Evolutionary conservation across 2,329 filamentous ascomycete genomes (phyloP).

Genomic region (Xylariaceae sp.): DNA sequence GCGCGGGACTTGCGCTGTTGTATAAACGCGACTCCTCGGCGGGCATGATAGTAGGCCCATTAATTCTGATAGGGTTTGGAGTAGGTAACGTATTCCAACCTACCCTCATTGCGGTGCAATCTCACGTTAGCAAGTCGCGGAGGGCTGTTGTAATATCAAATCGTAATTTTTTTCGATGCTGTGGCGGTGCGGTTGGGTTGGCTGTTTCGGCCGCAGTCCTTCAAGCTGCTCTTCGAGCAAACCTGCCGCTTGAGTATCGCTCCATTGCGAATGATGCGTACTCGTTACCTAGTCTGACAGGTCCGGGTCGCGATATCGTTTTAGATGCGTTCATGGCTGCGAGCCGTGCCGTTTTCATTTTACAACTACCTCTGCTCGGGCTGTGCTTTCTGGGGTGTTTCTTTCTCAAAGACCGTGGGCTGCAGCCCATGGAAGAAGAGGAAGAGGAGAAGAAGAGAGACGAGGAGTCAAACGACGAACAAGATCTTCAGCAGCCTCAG

Average conservation of each 20-base stretch:
- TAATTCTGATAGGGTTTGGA: slow-evolving; percentile 50
- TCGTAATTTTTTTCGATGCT: slow-evolving; percentile 60
- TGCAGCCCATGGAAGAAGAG: slow-evolving; percentile 32
- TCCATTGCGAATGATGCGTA: slow-evolving; percentile 31
- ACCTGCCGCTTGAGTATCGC: slow-evolving; percentile 25
- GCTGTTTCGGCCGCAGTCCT: slow-evolving; percentile 54
- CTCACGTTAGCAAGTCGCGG: slow-evolving; percentile 54
- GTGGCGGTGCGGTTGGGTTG: slow-evolving; percentile 58
- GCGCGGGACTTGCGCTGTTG: slow-evolving; percentile 50
- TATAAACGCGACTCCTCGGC: slow-evolving; percentile 45
- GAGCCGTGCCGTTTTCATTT: slow-evolving; percentile 53
- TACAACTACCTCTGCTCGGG: slow-evolving; percentile 54
- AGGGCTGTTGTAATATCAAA: slow-evolving; percentile 61
- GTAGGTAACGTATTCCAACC: slow-evolving; percentile 50
- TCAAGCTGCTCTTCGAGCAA: slow-evolving; percentile 29
- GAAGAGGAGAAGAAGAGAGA: background rate
- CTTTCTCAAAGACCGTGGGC: slow-evolving; percentile 50
- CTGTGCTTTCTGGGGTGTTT: slow-evolving; percentile 48
- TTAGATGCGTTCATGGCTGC: slow-evolving; percentile 52
- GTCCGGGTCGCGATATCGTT: slow-evolving; percentile 32
- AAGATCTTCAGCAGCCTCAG: background rate
- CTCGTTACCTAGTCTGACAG: slow-evolving; percentile 23
- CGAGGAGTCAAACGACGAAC: background rate
- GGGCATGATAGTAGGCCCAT: slow-evolving; percentile 48
- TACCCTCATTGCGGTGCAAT: slow-evolving; percentile 55